Evolutionary conservation across 768 basidiomycete genomes (phyloP).

Genomic region (Paxillus involutus): DNA sequence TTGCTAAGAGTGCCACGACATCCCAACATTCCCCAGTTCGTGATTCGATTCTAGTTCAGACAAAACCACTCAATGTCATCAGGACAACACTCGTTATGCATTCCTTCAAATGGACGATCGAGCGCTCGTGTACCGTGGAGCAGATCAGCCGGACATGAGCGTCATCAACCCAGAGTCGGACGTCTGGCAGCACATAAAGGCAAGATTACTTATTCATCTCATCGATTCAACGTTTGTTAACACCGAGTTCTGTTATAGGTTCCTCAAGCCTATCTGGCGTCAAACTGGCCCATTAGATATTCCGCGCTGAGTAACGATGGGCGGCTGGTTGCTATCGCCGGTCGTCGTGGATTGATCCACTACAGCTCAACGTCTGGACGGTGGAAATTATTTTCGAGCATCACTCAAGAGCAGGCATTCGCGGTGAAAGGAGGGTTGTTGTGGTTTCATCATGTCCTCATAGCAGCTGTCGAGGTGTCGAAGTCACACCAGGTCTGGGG

Average conservation of each 20-base stretch:
- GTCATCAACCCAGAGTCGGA: slow-evolving; percentile 97
- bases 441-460: slow-evolving; percentile 96
- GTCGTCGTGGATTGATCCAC: slow-evolving; percentile 86
- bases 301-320: slow-evolving; percentile 91
- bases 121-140: slow-evolving; percentile 89
- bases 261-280: slow-evolving; percentile 82
- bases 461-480: slow-evolving; percentile 84
- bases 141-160: slow-evolving; percentile 97
- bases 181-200: slow-evolving; percentile 98
- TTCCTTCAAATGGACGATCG: slow-evolving; percentile 96
- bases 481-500: slow-evolving; percentile 70
- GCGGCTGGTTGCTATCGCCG: slow-evolving; percentile 88
- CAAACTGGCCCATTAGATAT: slow-evolving; percentile 94
- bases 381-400: slow-evolving; percentile 88
- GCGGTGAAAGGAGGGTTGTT: slow-evolving; percentile 85
- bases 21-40: slow-evolving; percentile 88
- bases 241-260: slow-evolving; percentile 49
- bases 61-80: slow-evolving; percentile 6
- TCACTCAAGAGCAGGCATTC: slow-evolving; percentile 85
- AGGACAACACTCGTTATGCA: slow-evolving; percentile 96
- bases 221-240: background rate
- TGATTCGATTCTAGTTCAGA: slow-evolving; percentile 5
- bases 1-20: slow-evolving; percentile 93
- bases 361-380: slow-evolving; percentile 93
- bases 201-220: slow-evolving; percentile 18